A percentile compares a stretch with the other conserved stretches of the same genome.
Evolutionary conservation across 2,329 filamentous ascomycete species (phyloP).

Genomic region (Pseudogymnoascus pannorum): DNA sequence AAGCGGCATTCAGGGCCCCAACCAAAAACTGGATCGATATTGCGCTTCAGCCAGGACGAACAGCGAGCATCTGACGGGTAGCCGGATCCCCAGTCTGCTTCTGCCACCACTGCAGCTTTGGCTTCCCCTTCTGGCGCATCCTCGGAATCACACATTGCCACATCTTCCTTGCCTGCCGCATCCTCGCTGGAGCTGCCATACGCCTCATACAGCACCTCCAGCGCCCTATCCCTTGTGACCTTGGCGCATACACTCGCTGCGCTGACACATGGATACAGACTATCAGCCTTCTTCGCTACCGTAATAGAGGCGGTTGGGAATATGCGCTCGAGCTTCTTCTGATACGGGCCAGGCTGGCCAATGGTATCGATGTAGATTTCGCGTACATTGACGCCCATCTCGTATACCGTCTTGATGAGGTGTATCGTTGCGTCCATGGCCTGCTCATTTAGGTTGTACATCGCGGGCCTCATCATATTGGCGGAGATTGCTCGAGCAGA

Average conservation of each 20-base stretch:
- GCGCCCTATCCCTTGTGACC: slow-evolving; percentile 83
- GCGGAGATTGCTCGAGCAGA: slow-evolving; percentile 51
- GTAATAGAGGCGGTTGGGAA: slow-evolving; percentile 73
- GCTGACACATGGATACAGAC: slow-evolving; percentile 84
- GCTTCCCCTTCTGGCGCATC: background rate
- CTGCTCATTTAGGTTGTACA: slow-evolving; percentile 92
- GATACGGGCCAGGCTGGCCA: slow-evolving; percentile 74
- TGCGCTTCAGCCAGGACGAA: slow-evolving; percentile 69
- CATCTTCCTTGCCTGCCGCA: slow-evolving; percentile 25
- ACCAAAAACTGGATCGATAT: slow-evolving; percentile 90
- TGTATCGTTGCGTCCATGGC: slow-evolving; percentile 86
- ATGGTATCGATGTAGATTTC: slow-evolving; percentile 97
- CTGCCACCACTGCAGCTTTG: slow-evolving; percentile 33
- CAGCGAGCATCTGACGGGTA: slow-evolving; percentile 86
- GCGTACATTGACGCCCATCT: slow-evolving; percentile 69
- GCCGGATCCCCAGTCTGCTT: slow-evolving; percentile 73
- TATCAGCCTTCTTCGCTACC: slow-evolving; percentile 87
- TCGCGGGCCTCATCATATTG: slow-evolving; percentile 33
- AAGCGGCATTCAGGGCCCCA: slow-evolving; percentile 93
- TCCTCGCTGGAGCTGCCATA: slow-evolving; percentile 31
- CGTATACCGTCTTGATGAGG: slow-evolving; percentile 71
- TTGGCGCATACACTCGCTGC: slow-evolving; percentile 94
- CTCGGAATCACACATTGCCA: slow-evolving; percentile 13
- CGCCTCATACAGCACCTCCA: slow-evolving; percentile 67
- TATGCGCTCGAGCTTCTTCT: slow-evolving; percentile 72